Percentiles rank a stretch among this genome's conserved stretches.
Evolutionary conservation across 2,329 filamentous ascomycete genomes (phyloP).

Genomic region (Colletotrichum trifolii): DNA sequence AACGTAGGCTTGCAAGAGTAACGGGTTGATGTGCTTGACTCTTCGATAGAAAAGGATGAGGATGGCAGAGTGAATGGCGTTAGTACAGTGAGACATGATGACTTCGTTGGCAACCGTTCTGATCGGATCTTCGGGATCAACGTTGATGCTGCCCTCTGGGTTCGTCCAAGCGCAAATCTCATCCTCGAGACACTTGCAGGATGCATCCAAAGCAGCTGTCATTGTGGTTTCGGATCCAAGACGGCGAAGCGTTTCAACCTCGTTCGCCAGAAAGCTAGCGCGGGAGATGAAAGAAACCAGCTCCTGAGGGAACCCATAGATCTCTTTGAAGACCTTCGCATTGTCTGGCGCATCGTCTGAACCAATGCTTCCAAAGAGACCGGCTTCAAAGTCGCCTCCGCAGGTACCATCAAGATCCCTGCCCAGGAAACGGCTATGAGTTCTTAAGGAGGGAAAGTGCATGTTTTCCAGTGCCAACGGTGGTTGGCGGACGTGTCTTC

Average conservation of each 20-base stretch:
- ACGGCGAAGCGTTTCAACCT: conserved; percentile 11
- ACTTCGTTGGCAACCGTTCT: neutral
- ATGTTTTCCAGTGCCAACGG: neutral
- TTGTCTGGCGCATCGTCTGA: neutral
- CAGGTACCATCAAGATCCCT: neutral
- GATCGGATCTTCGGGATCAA: neutral
- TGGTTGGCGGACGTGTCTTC: neutral
- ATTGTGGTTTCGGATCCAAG: neutral
- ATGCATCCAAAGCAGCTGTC: neutral
- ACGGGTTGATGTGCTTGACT: neutral
- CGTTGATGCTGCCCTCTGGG: neutral
- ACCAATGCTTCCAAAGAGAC: neutral
- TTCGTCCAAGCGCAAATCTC: neutral
- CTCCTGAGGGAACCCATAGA: neutral
- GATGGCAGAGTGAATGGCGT: neutral
- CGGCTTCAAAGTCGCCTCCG: neutral
- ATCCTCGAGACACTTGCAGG: neutral
- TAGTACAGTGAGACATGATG: neutral
- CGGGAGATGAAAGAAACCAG: neutral
- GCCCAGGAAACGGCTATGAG: neutral
- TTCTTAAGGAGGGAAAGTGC: neutral
- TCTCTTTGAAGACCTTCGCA: neutral
- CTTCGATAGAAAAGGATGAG: neutral
- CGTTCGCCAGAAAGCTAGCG: neutral
- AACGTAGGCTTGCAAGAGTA: neutral